Conservation (phyloP, 495 filamentous ascomycete genomes). For the Daldinia loculata region DNA sequence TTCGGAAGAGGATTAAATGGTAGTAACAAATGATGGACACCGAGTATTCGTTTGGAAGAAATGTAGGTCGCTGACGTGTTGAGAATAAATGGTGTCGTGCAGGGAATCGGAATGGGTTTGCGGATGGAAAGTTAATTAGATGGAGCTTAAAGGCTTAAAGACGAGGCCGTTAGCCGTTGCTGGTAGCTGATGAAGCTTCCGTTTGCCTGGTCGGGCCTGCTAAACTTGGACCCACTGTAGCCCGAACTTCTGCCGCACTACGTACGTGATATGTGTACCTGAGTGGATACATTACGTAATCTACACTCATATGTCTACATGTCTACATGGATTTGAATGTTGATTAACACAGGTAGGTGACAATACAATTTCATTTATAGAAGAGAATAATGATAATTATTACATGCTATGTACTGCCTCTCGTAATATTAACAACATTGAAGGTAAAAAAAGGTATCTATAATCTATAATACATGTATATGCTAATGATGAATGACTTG, state of each 20-base stretch:
- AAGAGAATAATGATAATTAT: neutral
- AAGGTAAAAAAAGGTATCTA: neutral
- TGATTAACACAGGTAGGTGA: neutral
- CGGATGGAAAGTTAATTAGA: slow-evolving; percentile 24
- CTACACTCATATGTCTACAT: neutral
- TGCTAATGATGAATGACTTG: neutral
- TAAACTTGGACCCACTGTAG: slow-evolving; percentile 16
- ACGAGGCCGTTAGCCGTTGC: slow-evolving; percentile 20
- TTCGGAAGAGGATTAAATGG: slow-evolving; percentile 12
- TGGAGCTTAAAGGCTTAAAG: slow-evolving; percentile 37
- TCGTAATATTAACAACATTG: neutral
- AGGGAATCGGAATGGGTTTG: neutral
- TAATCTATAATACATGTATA: slow-evolving; percentile 1
- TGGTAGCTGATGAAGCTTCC: slow-evolving; percentile 42
- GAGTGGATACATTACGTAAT: neutral
- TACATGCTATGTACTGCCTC: neutral
- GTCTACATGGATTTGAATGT: neutral
- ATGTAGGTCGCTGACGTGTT: neutral
- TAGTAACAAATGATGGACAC: neutral
- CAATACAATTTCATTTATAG: neutral
- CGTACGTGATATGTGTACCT: neutral
- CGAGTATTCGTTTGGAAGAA: neutral
- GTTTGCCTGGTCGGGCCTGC: slow-evolving; percentile 37
- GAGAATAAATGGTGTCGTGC: neutral
- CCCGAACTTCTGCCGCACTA: slow-evolving; percentile 31